Base-by-base conservation (phyloP, 2,329 filamentous ascomycete species). In the Sordariomycetes sp. region DNA sequence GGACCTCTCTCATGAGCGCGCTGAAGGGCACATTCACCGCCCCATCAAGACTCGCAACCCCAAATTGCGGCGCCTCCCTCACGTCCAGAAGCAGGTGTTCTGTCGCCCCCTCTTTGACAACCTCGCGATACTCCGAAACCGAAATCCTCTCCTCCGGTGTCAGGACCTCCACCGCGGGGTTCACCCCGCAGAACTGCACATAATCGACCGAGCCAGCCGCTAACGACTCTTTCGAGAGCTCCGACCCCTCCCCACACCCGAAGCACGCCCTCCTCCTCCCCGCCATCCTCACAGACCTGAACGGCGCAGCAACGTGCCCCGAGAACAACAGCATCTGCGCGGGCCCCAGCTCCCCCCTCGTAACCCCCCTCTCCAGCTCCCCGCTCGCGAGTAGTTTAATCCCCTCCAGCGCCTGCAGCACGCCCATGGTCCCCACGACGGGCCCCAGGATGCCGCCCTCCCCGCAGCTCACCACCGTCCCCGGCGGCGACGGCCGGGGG, bases 401-500 rank as follows among this genome's bases (percentile, higher is more conserved):
- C 0, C 90, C 85, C 72, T 97, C 91, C 1, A 96, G 76, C 0
- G 94, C 93, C 74, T 97, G 94, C 59, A 97, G 73, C 0, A 96
- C 86, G 8, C 94, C 94, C 90, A 99, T 97, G 0, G 85, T 80
- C 0, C 94, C 94, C 0, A 99, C 94, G 0, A 97, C 91, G 0
- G 94, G 92, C 0, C 94, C 94, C 1, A 99, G 67, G 10, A 99
- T 91, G 0, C 94, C 94, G 11, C 92, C 93, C 69, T 99, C 94
- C 48, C 92, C 90, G 66, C 94, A 99, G 60, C 87, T 90, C 1
- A 90, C 79, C 1, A 97, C 87, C 59, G 83, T 90, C 50, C 89
- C 88, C 0, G 89, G 82, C 0, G 93, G 91, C 0, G 94, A 92
- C 0, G 94, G 92, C 43, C 81, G 87, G 0, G 91, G 92, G 65